phyloP scores from a whole-genome alignment of 1,284 basidiomycete genomes.

The Moesziomyces sp. region DNA sequence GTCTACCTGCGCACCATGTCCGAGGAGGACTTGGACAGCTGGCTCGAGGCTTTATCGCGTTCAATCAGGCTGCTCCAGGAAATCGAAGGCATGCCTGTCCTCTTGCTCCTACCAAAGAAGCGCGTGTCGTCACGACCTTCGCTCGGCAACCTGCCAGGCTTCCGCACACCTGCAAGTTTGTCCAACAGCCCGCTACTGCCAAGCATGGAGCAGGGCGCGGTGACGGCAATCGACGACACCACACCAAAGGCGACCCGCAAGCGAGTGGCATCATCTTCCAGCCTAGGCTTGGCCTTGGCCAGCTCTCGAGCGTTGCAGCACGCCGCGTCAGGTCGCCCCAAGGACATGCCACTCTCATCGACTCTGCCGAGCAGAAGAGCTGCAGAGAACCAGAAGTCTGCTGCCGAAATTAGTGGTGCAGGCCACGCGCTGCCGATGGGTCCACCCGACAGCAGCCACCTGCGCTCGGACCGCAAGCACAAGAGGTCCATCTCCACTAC shows the following conservation, averaged over 20 bases:
- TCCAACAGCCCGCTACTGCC: constrained; percentile 4
- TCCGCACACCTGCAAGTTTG: constrained; percentile 12
- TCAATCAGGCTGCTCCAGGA: constrained; percentile 28
- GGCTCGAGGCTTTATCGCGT: constrained; percentile 22
- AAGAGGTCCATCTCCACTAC: constrained; percentile 22
- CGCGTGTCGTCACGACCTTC: constrained; percentile 9
- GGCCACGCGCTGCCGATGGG: constrained; percentile 1
- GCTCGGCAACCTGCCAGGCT: constrained; percentile 23
- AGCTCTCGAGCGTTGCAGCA: constrained; percentile 5
- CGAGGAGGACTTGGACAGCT: not conserved
- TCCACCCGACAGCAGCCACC: constrained; percentile 4
- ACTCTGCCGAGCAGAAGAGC: not conserved
- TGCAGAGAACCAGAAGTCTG: not conserved
- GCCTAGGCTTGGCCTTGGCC: constrained; percentile 7
- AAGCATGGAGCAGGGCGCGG: not conserved
- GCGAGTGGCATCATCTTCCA: constrained; percentile 10
- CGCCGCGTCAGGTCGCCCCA: not conserved
- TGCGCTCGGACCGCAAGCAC: constrained; percentile 2
- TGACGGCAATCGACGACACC: constrained; percentile 2
- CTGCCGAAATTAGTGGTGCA: not conserved
- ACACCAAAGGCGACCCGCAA: constrained; percentile 24
- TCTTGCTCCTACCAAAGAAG: constrained; percentile 1
- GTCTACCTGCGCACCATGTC: constrained; percentile 13
- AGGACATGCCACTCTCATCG: not conserved
- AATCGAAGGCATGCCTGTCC: not conserved